Percentiles rank a stretch among this genome's conserved stretches.
Evolutionary conservation across 805 yeast species (phyloP).

Genomic region (Candida ortonii): DNA sequence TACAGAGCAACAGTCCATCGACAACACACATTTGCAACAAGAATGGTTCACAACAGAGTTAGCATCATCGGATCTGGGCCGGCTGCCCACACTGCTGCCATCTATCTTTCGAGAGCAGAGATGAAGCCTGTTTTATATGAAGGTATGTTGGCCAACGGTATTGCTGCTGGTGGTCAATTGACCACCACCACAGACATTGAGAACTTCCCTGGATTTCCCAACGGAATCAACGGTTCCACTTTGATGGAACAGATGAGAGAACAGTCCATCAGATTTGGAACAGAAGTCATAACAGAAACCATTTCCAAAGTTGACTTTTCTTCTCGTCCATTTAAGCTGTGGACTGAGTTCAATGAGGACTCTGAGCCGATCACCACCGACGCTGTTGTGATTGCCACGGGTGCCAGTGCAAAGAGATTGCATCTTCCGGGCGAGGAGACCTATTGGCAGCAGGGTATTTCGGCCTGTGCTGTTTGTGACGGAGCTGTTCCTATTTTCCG

Average conservation of each 20-base stretch:
- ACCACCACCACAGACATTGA: conserved; percentile 98
- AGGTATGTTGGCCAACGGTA: conserved; percentile 95
- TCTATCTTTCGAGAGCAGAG: conserved; percentile 95
- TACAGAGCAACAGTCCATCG: too few species aligned
- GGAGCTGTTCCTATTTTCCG: conserved; percentile 99
- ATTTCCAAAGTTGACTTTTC: conserved; percentile 88
- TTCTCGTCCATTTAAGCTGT: conserved; percentile 87
- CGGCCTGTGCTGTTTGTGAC: conserved; percentile 99
- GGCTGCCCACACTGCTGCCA: conserved; percentile 99
- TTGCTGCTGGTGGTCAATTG: conserved; percentile 98
- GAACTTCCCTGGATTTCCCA: conserved; percentile 98
- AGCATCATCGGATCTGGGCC: conserved; percentile 97
- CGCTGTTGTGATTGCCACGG: conserved; percentile 91
- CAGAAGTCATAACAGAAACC: conserved; percentile 93
- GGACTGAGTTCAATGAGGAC: conserved; percentile 96
- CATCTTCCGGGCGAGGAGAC: conserved; percentile 92
- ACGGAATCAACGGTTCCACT: conserved; percentile 80
- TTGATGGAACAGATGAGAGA: conserved; percentile 93
- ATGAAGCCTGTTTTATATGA: conserved; percentile 90
- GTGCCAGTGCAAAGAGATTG: conserved; percentile 97
- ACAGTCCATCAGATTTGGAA: conserved; percentile 86
- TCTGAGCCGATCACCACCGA: conserved; percentile 89
- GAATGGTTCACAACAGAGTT: conserved; percentile 81
- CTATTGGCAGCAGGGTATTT: conserved; percentile 99
- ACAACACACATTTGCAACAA: too few species aligned